Percentiles rank a stretch among this genome's conserved stretches.
phyloP scores from a whole-genome alignment of 78 protist genomes.

The Anaeramoeba flamelloides region DNA sequence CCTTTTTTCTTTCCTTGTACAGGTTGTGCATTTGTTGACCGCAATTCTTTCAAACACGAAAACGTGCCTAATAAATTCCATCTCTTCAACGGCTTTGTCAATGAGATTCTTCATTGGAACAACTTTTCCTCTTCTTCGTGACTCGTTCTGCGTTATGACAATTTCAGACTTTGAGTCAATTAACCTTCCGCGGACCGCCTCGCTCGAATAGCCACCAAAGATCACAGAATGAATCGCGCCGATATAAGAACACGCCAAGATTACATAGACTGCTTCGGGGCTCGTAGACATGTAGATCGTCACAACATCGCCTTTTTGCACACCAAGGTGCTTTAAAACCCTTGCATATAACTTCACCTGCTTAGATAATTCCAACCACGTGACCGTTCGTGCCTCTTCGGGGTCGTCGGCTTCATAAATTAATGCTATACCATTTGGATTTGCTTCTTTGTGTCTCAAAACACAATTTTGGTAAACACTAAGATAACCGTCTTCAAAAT shows the following conservation, averaged over 20 bases:
- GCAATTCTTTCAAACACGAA: too few relatives aligned
- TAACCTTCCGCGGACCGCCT: conserved; percentile 37
- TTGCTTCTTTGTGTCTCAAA: conserved; percentile 49
- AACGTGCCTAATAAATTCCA: too few relatives aligned
- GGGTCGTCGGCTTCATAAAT: conserved; percentile 36
- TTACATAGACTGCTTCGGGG: too few relatives aligned
- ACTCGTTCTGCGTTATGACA: conserved; percentile 55
- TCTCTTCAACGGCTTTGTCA: conserved; percentile 18
- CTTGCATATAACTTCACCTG: too few relatives aligned
- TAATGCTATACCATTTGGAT: conserved; percentile 46
- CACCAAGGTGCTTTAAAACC: too few relatives aligned
- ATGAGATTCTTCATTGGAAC: conserved; percentile 38
- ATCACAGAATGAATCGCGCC: too few relatives aligned
- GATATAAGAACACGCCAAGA: too few relatives aligned
- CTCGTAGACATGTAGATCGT: too few relatives aligned
- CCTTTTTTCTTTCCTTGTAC: too few relatives aligned
- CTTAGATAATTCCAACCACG: conserved; percentile 33
- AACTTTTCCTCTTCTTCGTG: conserved; percentile 37
- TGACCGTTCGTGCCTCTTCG: conserved; percentile 9
- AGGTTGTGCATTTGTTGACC: too few relatives aligned
- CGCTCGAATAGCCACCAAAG: too few relatives aligned
- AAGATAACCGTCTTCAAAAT: conserved; percentile 60
- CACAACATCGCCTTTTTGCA: too few relatives aligned
- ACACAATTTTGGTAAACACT: conserved; percentile 61
- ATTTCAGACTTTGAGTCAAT: conserved; percentile 46